Percentiles rank a stretch among this genome's conserved stretches.
Conservation (phyloP, 192 early-diverging fungal species). For the Jimgerdemannia lactiflua region DNA sequence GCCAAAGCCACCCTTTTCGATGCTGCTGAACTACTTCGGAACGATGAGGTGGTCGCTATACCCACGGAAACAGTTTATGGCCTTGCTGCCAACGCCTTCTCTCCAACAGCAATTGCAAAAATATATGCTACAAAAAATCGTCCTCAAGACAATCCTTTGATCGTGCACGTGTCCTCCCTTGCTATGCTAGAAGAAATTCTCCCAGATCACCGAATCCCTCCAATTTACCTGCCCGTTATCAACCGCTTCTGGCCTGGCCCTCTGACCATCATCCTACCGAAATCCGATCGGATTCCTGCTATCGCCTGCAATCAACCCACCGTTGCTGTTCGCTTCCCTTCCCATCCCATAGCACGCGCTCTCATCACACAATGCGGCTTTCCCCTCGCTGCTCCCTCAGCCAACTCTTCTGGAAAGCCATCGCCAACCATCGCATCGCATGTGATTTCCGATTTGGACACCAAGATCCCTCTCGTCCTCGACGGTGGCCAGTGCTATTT, state of each 20-base stretch:
- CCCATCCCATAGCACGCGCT: slow-evolving; percentile 88
- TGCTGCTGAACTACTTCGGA: slow-evolving; percentile 54
- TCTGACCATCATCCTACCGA: slow-evolving; percentile 85
- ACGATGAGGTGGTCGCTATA: slow-evolving; percentile 75
- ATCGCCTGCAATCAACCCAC: slow-evolving; percentile 85
- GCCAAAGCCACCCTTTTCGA: slow-evolving; percentile 28
- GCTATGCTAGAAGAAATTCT: slow-evolving; percentile 79
- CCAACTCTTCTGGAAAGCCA: slow-evolving; percentile 94
- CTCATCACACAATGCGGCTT: slow-evolving; percentile 79
- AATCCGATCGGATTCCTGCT: slow-evolving; percentile 58
- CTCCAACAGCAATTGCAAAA: slow-evolving; percentile 55
- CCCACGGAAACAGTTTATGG: slow-evolving; percentile 99
- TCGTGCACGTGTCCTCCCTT: slow-evolving; percentile 92
- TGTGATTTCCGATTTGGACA: slow-evolving; percentile 78
- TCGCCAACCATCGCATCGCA: slow-evolving; percentile 91
- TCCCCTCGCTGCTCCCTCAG: slow-evolving; percentile 97
- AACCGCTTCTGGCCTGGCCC: slow-evolving; percentile 89
- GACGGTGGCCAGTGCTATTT: slow-evolving; percentile 87
- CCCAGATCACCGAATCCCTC: slow-evolving; percentile 60
- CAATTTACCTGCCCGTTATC: slow-evolving; percentile 67
- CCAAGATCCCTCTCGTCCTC: slow-evolving; percentile 81
- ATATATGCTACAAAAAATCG: slow-evolving; percentile 89
- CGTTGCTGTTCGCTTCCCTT: slow-evolving; percentile 90
- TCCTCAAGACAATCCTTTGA: slow-evolving; percentile 95
- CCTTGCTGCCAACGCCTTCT: slow-evolving; percentile 85